These are phyloP conservation scores for Tylopilus vinaceipallidus DNA, from an alignment of 768 basidiomycete species.

Conservation along the genomic window DNA sequence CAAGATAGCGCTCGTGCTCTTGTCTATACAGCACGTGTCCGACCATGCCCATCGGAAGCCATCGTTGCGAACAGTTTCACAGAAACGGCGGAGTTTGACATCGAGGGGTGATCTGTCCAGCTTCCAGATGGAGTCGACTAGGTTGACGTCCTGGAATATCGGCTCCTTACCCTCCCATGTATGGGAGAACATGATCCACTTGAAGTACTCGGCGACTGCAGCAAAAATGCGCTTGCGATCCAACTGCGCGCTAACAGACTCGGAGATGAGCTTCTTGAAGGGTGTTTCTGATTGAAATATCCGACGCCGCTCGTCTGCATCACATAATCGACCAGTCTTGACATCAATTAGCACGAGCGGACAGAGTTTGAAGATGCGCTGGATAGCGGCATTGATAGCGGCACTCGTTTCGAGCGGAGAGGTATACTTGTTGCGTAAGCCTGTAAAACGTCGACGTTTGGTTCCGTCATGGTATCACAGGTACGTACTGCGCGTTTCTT, in stretches of 20 bases:
- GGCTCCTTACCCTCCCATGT: neutral
- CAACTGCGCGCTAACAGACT: neutral
- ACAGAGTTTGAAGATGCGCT: too few relatives aligned
- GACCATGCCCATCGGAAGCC: slow-evolving; percentile 2
- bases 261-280: neutral
- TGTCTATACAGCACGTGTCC: slow-evolving; percentile 2
- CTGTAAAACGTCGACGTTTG: neutral
- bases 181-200: neutral
- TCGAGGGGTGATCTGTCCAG: neutral
- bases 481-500: neutral
- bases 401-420: neutral
- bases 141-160: neutral
- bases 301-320: neutral
- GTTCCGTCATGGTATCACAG: neutral
- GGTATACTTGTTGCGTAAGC: neutral
- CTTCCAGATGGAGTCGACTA: neutral
- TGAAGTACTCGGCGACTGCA: neutral
- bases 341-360: neutral
- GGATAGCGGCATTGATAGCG: neutral
- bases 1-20: neutral
- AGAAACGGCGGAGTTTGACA: slow-evolving; percentile 2
- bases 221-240: neutral
- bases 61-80: neutral
- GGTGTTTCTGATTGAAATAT: neutral
- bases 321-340: neutral